These are phyloP conservation scores for Barnettozyma californica DNA, from an alignment of 805 yeast genomes.

Conservation along the genomic window DNA sequence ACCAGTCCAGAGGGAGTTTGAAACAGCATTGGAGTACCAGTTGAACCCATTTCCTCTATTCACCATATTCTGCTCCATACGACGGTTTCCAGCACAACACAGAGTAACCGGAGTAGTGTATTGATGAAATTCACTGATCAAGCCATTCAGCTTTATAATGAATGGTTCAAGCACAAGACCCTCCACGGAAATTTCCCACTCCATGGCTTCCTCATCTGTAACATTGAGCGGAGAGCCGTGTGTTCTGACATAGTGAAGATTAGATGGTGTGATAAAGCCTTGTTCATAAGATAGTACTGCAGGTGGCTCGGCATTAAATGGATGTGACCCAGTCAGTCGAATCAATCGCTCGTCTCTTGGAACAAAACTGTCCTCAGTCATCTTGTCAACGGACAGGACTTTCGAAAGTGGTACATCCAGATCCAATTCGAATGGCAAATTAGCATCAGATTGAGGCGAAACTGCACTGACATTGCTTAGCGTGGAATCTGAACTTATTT, in stretches of 20 bases:
- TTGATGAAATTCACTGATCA: conserved; percentile 24
- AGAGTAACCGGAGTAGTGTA: conserved; percentile 29
- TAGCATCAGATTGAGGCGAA: not conserved
- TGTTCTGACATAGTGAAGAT: conserved; percentile 31
- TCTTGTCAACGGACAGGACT: conserved; percentile 23
- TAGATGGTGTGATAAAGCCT: conserved; percentile 30
- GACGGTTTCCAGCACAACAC: conserved; percentile 32
- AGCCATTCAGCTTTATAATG: conserved; percentile 19
- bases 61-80: conserved; percentile 32
- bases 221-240: conserved; percentile 30
- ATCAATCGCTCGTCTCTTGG: conserved; percentile 27
- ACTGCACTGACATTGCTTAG: not conserved
- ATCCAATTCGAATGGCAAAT: conserved; percentile 3
- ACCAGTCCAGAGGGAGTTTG: conserved; percentile 33
- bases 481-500: too few species aligned
- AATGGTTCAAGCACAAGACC: conserved; percentile 29
- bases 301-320: conserved; percentile 31
- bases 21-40: conserved; percentile 33
- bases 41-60: conserved; percentile 31
- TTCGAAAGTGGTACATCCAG: conserved; percentile 11
- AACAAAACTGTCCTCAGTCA: conserved; percentile 28
- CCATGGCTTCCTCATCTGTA: conserved; percentile 16
- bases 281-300: conserved; percentile 22
- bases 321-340: conserved; percentile 31
- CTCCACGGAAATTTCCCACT: conserved; percentile 26